These are phyloP conservation scores for Claviceps maximensis DNA, from an alignment of 2,329 filamentous ascomycete genomes.

Conservation along the genomic window DNA sequence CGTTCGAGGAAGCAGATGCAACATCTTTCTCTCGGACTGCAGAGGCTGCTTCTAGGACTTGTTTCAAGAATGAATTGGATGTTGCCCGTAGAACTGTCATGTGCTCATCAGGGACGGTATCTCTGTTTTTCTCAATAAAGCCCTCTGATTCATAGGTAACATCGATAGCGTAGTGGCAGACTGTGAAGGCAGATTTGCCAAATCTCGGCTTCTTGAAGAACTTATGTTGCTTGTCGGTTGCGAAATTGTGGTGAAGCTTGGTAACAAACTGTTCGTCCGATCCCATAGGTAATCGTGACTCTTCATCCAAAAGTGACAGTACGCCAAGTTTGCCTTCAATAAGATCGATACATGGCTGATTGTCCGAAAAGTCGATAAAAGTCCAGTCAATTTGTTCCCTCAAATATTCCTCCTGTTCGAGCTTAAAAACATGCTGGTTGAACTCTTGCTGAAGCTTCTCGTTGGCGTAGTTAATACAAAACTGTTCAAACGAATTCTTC, in stretches of 20 bases:
- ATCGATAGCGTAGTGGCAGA: conserved; percentile 95
- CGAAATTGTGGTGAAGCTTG: conserved; percentile 91
- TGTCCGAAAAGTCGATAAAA: conserved; percentile 98
- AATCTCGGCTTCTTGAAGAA: conserved; percentile 99
- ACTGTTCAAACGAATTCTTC: conserved; percentile 99
- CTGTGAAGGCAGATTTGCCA: conserved; percentile 92
- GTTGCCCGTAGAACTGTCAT: conserved; percentile 83
- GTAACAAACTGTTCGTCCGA: conserved; percentile 94
- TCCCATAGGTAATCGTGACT: conserved; percentile 92
- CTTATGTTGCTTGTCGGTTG: conserved; percentile 77
- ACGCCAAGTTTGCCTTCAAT: conserved; percentile 96
- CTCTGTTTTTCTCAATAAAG: conserved; percentile 98
- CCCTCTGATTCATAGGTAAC: conserved; percentile 98
- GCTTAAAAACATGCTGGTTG: conserved; percentile 97
- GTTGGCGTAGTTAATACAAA: conserved; percentile 99
- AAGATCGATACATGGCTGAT: conserved; percentile 95
- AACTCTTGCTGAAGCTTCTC: conserved; percentile 99
- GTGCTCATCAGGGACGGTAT: conserved; percentile 96
- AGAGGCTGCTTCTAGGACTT: conserved; percentile 75
- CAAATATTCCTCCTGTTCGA: conserved; percentile 96
- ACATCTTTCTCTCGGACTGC: conserved; percentile 82
- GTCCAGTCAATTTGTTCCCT: conserved; percentile 97
- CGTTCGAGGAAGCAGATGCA: conserved; percentile 47
- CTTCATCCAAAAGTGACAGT: conserved; percentile 83
- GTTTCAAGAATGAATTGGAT: conserved; percentile 69